Evolutionary conservation across 2,329 filamentous ascomycete genomes (phyloP).

Genomic region (Hypoxylon sp.): DNA sequence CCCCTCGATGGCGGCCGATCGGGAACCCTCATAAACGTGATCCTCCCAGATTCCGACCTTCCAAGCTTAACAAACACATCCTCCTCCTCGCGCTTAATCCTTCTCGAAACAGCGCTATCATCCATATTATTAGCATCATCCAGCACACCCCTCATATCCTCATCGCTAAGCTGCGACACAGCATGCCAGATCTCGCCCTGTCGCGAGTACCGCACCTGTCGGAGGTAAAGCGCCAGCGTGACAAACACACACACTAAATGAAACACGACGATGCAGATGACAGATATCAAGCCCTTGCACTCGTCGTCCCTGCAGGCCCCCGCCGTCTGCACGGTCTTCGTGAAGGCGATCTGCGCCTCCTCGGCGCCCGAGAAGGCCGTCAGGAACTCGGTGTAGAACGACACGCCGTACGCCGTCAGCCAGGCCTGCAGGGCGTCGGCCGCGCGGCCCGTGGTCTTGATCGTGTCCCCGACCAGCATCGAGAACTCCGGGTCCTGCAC

Average conservation of each 20-base stretch:
- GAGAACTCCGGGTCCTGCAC: not conserved
- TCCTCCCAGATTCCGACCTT: too few relatives aligned
- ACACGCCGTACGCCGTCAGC: not conserved
- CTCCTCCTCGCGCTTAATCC: not conserved
- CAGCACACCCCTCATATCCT: not conserved
- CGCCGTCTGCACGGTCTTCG: not conserved
- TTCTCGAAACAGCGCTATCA: not conserved
- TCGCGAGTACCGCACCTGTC: not conserved
- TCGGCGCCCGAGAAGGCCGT: not conserved
- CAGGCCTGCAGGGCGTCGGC: not conserved
- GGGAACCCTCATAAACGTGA: too few relatives aligned
- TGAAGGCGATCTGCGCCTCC: not conserved
- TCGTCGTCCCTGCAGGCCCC: not conserved
- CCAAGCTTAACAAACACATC: conserved; percentile 3
- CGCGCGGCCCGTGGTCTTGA: not conserved
- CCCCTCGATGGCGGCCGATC: too few relatives aligned
- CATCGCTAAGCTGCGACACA: not conserved
- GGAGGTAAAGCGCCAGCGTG: not conserved
- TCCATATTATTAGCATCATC: conserved; percentile 1
- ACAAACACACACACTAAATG: not conserved
- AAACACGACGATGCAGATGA: not conserved
- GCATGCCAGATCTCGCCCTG: conserved; percentile 7
- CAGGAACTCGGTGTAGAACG: not conserved
- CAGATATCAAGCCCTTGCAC: not conserved
- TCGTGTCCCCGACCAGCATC: not conserved